Percentiles rank a stretch among this genome's conserved stretches.
Conservation (phyloP, 805 yeast genomes). For the Pichia sporocuriosa region DNA sequence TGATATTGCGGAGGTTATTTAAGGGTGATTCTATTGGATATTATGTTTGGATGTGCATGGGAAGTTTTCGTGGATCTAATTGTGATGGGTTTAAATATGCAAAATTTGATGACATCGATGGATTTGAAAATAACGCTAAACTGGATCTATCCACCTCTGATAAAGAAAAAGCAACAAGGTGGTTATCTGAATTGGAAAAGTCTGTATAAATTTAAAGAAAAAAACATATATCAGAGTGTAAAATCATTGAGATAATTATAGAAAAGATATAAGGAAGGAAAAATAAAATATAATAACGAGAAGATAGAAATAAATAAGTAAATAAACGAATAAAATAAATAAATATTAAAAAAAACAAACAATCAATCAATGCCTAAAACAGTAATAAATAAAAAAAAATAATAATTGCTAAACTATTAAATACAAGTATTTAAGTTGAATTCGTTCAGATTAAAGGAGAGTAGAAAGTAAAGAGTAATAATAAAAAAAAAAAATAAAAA, state of each 20-base stretch:
- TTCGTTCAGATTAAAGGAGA: no score
- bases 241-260: background rate
- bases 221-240: background rate
- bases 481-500: background rate
- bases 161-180: slow-evolving; percentile 4
- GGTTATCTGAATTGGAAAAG: slow-evolving; percentile 4
- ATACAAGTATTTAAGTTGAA: no score
- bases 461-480: background rate
- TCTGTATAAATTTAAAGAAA: no score
- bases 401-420: no score
- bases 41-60: slow-evolving; percentile 63
- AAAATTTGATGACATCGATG: slow-evolving; percentile 29
- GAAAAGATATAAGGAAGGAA: no score
- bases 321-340: no score
- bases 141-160: background rate
- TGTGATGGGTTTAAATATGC: slow-evolving; percentile 49
- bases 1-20: slow-evolving; percentile 52
- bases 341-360: no score
- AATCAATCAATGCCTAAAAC: no score
- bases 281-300: no score
- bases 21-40: slow-evolving; percentile 42
- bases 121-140: no score
- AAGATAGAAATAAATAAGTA: no score
- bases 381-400: no score
- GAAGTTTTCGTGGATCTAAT: slow-evolving; percentile 34